A percentile compares a stretch with the other conserved stretches of the same genome.
Evolutionary conservation across 2,329 filamentous ascomycete genomes (phyloP).

Genomic region (Onygenales sp.): DNA sequence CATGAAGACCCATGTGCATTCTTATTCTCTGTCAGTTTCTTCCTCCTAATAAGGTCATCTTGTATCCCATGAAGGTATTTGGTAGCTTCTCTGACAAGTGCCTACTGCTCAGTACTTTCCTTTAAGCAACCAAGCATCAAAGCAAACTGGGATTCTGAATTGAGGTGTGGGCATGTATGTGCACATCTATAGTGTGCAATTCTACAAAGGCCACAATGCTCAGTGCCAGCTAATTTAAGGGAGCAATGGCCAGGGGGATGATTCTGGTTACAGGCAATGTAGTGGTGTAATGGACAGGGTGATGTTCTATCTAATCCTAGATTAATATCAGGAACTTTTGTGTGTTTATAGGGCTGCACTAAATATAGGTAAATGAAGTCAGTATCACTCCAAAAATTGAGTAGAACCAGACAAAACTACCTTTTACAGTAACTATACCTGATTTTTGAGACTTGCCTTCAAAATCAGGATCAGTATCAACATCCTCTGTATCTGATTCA

Average conservation of each 20-base stretch:
- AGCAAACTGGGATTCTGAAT: slow-evolving; percentile 52
- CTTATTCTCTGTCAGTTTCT: slow-evolving; percentile 24
- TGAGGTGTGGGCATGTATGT: slow-evolving; percentile 53
- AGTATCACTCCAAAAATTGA: not conserved
- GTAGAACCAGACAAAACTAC: not conserved
- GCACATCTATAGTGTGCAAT: slow-evolving; percentile 49
- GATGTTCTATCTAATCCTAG: slow-evolving; percentile 2
- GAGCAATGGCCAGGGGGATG: slow-evolving; percentile 53
- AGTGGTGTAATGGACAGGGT: slow-evolving; percentile 24
- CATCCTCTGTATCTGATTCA: slow-evolving; percentile 19
- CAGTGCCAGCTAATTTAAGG: slow-evolving; percentile 48
- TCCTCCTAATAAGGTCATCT: slow-evolving; percentile 44
- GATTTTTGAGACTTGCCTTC: slow-evolving; percentile 9
- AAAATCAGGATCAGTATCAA: slow-evolving; percentile 17
- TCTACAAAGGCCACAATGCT: slow-evolving; percentile 56
- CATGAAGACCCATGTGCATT: not conserved
- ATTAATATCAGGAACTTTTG: slow-evolving; percentile 16
- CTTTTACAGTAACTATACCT: not conserved
- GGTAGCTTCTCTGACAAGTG: slow-evolving; percentile 44
- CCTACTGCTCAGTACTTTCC: slow-evolving; percentile 45
- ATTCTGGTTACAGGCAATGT: slow-evolving; percentile 44
- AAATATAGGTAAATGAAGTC: not conserved
- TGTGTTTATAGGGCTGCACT: slow-evolving; percentile 32
- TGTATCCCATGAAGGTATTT: slow-evolving; percentile 51
- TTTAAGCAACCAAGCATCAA: slow-evolving; percentile 56